Conservation (phyloP, 176 grass and related monocot species). For the Hyparrhenia diplandra region DNA sequence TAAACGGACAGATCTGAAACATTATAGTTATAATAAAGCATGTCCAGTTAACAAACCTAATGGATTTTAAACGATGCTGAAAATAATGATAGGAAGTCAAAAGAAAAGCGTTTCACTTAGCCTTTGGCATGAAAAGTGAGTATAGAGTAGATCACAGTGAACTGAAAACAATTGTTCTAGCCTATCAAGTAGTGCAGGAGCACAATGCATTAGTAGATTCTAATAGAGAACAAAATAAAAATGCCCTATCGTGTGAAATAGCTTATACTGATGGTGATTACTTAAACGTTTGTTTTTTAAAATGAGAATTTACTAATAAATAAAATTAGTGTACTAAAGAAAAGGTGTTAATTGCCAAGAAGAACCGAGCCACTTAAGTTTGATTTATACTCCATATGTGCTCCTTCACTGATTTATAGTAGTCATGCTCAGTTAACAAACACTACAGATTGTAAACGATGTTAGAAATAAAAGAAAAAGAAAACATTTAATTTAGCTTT, state of each 20-base stretch:
- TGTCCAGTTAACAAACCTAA: background rate
- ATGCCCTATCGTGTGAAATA: background rate
- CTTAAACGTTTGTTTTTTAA: too few species aligned
- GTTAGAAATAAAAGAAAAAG: background rate
- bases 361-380: too few species aligned
- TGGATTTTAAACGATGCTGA: background rate
- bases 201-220: background rate
- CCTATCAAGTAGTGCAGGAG: background rate
- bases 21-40: background rate
- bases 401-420: too few species aligned
- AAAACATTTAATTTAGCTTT: background rate
- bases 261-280: too few species aligned
- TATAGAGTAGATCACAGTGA: too few species aligned
- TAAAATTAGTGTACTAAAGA: too few species aligned
- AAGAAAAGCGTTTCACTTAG: background rate
- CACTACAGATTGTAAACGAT: too few species aligned
- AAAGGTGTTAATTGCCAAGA: too few species aligned
- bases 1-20: background rate
- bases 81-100: background rate
- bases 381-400: too few species aligned
- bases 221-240: background rate
- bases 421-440: too few species aligned
- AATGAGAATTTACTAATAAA: background rate
- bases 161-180: too few species aligned
- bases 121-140: slow-evolving; percentile 2